Base-by-base conservation (phyloP, 441 rosid species). In the Pelargonium australe region DNA sequence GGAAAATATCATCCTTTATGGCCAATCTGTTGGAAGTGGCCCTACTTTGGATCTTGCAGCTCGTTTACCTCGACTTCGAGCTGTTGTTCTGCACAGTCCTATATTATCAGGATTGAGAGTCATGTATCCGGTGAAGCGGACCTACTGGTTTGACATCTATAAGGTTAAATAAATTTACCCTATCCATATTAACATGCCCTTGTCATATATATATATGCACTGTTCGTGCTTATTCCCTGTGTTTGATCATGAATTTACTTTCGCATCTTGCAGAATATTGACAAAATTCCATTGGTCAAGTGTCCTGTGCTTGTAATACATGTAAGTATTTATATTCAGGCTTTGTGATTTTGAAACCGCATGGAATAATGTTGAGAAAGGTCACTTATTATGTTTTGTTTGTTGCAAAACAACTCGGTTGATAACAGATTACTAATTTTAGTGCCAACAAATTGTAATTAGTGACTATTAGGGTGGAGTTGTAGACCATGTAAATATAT, bases 291-390 rank as follows among this genome's bases (percentile, higher is more conserved):
- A 2, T 49, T 80, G 72, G 90, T 87, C 60, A 83, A 83, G 82
- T 86, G 89, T 77, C 89, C 90, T 5, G 90, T 86, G 75, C 84
- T 87, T 69, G 81, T 87, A 66, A 83, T 87, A 74, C 93, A 87
- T 77, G 93, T 87, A 82, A 87, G 90, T 84, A 16, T 53, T 43
- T 60, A 0, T 17, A 70, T 63, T 41, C 72, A 6, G 19, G 23
- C 65, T 43, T 47, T 71, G 61, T 66, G 55, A 31, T 34, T 71
- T 71, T 28, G 55, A 43, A 53, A 72, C 66, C 60, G 63, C 62
- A 45, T n/a, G 58, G 68, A 72, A 9, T 13, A 17, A 43, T 19
- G 55, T 3, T 44, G 7, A 9, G n/a, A 41, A 67, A 67, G 16
- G 13, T 20, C 60, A n/a, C 9, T 47, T 11, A 4, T 17, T 12